Base-by-base conservation (phyloP, 1,284 basidiomycete species). In the Coniophora puteana region DNA sequence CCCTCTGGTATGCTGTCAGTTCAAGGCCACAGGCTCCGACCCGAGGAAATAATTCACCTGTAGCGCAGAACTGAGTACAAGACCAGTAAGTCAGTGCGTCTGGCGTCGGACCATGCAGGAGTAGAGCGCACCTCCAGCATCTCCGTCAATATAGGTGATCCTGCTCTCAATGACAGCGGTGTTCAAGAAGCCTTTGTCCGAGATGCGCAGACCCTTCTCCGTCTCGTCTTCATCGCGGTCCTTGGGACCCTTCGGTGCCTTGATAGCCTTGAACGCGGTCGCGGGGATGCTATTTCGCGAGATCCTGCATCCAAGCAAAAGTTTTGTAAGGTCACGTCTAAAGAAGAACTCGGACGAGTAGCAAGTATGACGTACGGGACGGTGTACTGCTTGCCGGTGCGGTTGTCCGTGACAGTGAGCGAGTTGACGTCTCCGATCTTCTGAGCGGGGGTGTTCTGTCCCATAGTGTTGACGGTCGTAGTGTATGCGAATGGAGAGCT, bases 141-240 rank as follows among this genome's bases (percentile, higher is more conserved):
- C 83, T 40, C 89, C 91, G 57, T 93, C 89, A 54, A 93, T 93
- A 54, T 83, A 93, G 1, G 90, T 93, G 55, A 93, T 93, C 52
- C 74, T 62, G 47, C 84, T 88, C 48, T 78, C 68, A 45, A 93
- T 78, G 43, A 91, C 88, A 25, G 91, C 89, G 2, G 91, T 93
- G 52, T 93, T 93, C 65, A 90, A 59, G 63, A 87, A 91, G 2
- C 87, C 88, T 63, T 78, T 80, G 68, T 93, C 89, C 26, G 77
- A 69, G 11, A 93, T 77, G 26, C 87, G 74, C 21, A 93, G 62
- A 0, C 89, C 90, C 45, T 80, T 84, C 62, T 81, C 75, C 0
- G 83, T 83, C 67, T 93, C 90, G 58, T 93, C 88, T 71, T 93
- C 89, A 38, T 76, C 75, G 26, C 85, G 71, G 55, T 89, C 87